phyloP scores from a whole-genome alignment of 2,329 filamentous ascomycete genomes.

The Mycosphaerella sp. region DNA sequence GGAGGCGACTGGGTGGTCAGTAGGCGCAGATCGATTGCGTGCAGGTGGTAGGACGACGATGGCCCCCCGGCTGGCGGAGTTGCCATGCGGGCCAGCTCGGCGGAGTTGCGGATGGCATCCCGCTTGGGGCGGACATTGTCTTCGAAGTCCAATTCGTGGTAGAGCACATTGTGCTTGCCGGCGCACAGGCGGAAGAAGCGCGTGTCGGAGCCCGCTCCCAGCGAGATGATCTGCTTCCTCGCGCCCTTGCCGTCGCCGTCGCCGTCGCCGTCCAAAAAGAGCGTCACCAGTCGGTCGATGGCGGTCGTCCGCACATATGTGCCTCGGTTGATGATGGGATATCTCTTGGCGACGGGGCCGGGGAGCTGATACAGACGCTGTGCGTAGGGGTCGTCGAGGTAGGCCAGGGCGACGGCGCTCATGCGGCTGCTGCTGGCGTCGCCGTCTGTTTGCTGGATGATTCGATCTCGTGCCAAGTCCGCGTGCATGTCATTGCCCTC shows the following conservation, averaged over 20 bases:
- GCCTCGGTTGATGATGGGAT: slow-evolving; percentile 92
- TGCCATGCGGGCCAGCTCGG: slow-evolving; percentile 19
- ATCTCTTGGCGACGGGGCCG: slow-evolving; percentile 53
- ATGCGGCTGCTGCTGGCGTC: slow-evolving; percentile 84
- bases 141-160: slow-evolving; percentile 91
- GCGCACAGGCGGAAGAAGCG: slow-evolving; percentile 67
- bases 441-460: slow-evolving; percentile 82
- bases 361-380: slow-evolving; percentile 53
- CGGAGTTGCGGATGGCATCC: slow-evolving; percentile 21
- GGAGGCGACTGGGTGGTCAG: slow-evolving; percentile 38
- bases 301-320: slow-evolving; percentile 87
- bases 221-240: slow-evolving; percentile 69
- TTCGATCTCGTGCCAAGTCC: slow-evolving; percentile 54
- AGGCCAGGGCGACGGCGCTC: slow-evolving; percentile 80
- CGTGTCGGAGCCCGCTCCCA: slow-evolving; percentile 92
- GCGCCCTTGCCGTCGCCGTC: slow-evolving; percentile 8
- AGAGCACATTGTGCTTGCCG: slow-evolving; percentile 50
- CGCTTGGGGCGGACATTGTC: slow-evolving; percentile 46
- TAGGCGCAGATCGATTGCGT: slow-evolving; percentile 61
- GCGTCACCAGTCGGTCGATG: slow-evolving; percentile 68
- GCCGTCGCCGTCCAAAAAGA: slow-evolving; percentile 52
- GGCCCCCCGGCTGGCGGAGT: slow-evolving; percentile 24
- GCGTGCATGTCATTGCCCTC: slow-evolving; percentile 26
- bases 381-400: slow-evolving; percentile 77
- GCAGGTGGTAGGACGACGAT: slow-evolving; percentile 48